Evolutionary conservation across 2,329 filamentous ascomycete genomes (phyloP), one percentile per base, ranked within the genome.

Genomic region (Claviceps sorghi): DNA sequence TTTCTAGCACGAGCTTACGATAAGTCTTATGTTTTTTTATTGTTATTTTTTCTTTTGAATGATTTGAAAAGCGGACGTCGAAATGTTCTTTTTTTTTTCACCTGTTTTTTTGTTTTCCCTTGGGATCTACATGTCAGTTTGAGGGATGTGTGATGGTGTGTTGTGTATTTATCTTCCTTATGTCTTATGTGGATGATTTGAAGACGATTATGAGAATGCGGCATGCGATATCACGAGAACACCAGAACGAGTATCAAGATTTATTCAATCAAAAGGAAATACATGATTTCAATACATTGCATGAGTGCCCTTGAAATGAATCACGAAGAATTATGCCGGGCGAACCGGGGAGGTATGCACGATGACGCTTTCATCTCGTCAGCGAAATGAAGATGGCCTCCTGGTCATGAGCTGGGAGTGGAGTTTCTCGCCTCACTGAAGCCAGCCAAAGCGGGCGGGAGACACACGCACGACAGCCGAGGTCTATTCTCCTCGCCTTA

Each of bases 1-100:
- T 56, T 53, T 22, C 38, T 44, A 34, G 42, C 45, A 58, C 47
- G 57, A 58, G 42, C 69, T 65, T 67, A 69, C 67, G 67, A 72
- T 55, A 53, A 15, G 15, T 53, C 56, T 53, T 48, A 51, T 22
- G 44, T 52, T 49, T 36, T 43, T 29, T 19, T 34, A 42, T 49
- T 22, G 44, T 52, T 49, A 36, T 43, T 29, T 19, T 34, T 47
- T 49, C 21, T 42, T 19, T 22, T 32, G 26, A 22, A 38, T 32
- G 15, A 41, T 36, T 44, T 30, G 44, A 22, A 40, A 47, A 50
- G 21, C 45, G 34, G 32, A 44, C 19, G 32, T 40, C 30, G 22
- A 53, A 44, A 45, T 50, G 8, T n/a, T 17, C n/a, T 15, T n/a
- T 11, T 17, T 3, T 22, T 4, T 29, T 19, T n/a, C 41, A 17